Percentiles rank a stretch among this genome's conserved stretches.
Conservation (phyloP, 192 early-diverging fungal species). For the Coemansia nantahalensis region DNA sequence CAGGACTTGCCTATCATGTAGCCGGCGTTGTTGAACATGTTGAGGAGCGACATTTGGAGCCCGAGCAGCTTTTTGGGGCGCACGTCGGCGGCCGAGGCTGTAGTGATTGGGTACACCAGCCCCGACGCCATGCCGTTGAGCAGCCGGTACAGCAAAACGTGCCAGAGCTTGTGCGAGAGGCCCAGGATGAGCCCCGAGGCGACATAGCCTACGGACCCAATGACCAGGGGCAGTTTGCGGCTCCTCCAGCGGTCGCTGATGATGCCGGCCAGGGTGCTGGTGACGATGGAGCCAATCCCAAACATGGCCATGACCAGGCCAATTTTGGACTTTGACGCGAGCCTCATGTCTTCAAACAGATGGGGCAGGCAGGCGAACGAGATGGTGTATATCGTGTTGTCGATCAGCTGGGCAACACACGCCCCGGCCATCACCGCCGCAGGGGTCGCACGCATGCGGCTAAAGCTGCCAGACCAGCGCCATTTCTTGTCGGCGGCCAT, state of each 20-base stretch:
- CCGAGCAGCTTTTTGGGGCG: conserved; percentile 43
- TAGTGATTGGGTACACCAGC: conserved; percentile 29
- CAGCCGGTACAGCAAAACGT: conserved; percentile 34
- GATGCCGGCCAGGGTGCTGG: conserved; percentile 33
- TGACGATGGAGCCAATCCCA: conserved; percentile 33
- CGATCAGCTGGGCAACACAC: conserved; percentile 28
- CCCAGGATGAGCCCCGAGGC: conserved; percentile 23
- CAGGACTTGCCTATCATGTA: conserved; percentile 41
- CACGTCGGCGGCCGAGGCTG: conserved; percentile 32
- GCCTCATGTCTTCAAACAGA: conserved; percentile 41
- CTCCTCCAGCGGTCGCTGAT: conserved; percentile 35
- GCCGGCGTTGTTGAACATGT: conserved; percentile 27
- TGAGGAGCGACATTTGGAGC: conserved; percentile 33
- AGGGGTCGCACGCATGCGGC: conserved; percentile 16
- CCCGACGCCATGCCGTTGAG: conserved; percentile 49
- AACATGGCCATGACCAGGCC: conserved; percentile 39
- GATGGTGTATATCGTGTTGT: conserved; percentile 39
- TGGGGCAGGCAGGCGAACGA: conserved; percentile 48
- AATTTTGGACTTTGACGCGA: conserved; percentile 36
- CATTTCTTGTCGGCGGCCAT: too few relatives aligned
- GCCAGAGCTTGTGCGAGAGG: conserved; percentile 38
- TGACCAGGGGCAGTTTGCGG: conserved; percentile 31
- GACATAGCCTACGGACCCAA: conserved; percentile 27
- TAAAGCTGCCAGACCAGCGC: background rate
- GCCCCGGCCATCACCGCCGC: conserved; percentile 20